Evolutionary conservation across 257 asterid species (phyloP), one percentile per base, ranked within the genome.

Genomic region (Jacaranda mimosifolia): DNA sequence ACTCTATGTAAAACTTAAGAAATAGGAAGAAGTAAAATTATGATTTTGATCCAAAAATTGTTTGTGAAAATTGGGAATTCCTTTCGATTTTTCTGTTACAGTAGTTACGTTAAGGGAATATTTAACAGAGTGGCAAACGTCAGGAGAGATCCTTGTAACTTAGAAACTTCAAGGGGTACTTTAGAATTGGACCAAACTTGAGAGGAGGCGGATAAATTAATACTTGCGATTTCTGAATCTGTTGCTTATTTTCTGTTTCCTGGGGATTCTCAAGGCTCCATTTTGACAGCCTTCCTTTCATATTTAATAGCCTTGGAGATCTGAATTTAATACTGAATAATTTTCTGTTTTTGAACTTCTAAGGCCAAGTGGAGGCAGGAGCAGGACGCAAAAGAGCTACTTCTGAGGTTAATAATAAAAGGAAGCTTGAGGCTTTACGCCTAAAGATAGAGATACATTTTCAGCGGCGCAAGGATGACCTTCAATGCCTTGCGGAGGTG

Each of bases 401-500:
- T 72, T 83, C 90, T 0, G 97, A 92, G 86, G 82, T 90, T 51
- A 90, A 73, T 68, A 89, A 85, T 87, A 95, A 91, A 83, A 87
- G 97, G 62, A 93, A 85, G 83, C 87, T 92, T n/a, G 99, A 95
- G 84, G 89, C 97, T 18, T 79, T 95, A 62, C 94, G 92, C 7
- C 83, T 88, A 15, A 95, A 95, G 85, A 83, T 84, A 48, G 97
- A 95, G 79, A 88, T 93, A 45, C 94, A 95, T 74, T 91, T 90
- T 86, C 96, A 95, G 86, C 96, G 98, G 76, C 96, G 91, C 71
- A 91, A 92, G 81, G 99, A 95, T 73, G 99, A 95, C 70, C 87
- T 92, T 72, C 97, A 83, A 68, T 86, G 97, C 62, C 96, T 91
- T 7, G 96, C 92, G 75, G 96, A 91, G 83, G 99, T 92, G 75